Base-by-base conservation (phyloP, 1,284 basidiomycete species). In the Hortiboletus rubellus region DNA sequence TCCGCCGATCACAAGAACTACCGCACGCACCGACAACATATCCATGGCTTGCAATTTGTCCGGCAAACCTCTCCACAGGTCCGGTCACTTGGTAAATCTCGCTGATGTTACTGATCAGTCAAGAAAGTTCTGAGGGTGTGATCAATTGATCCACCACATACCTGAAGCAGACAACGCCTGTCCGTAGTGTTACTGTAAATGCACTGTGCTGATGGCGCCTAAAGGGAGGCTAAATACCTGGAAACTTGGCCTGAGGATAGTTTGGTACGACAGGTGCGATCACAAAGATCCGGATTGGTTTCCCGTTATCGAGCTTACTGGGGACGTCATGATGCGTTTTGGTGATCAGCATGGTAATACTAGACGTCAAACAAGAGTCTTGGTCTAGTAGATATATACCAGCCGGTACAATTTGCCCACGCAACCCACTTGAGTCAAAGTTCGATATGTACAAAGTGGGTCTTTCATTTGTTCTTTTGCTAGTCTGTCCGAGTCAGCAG, bases 31-130 rank as follows among this genome's bases (percentile, higher is more conserved):
- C 90, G 5, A 90, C 87, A 52, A 92, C 81, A 66, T 83, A 92
- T 57, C 90, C 94, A 55, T 96, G 92, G 57, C 91, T 91, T 1
- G 94, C 94, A 64, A 97, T 96, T 75, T 94, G 91, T 24, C 91
- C 86, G 0, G 93, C 94, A 71, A 96, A 96, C 44, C 93, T 82
- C 68, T 93, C 89, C 14, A 94, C 91, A 40, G 91, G 91, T 1
- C 91, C 90, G 30, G 92, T 92, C 2, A 92, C 90, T 73, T 92
- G 90, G 69, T 92, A 92, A 56, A 92, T 92, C 71, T 92, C 90
- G 68, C 90, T 91, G 63, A 24, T 54, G 38, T 17, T 11, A 12
- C 27, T 18, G 31, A 54, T 67, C 38, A 50, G 50, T 51, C 30
- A 18, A 46, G 45, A 36, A 22, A 36, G 18, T 22, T 51, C 44